These are phyloP conservation scores for Rhinocladiella mackenziei DNA, from an alignment of 2,329 filamentous ascomycete species.

Conservation along the genomic window DNA sequence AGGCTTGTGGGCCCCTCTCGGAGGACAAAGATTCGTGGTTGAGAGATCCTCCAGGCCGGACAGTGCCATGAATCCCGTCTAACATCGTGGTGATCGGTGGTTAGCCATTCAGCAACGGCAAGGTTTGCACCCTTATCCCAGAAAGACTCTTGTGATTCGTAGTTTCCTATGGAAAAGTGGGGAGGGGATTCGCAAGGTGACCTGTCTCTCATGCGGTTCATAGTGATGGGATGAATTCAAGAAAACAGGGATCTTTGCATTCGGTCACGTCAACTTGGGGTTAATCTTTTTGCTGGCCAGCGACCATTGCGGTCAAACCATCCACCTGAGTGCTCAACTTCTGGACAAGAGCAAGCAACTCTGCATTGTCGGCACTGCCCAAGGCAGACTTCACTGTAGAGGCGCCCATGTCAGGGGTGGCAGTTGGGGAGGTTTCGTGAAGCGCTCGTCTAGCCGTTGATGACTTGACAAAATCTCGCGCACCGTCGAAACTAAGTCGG, in stretches of 20 bases:
- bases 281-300: conserved; percentile 28
- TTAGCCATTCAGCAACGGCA: background rate
- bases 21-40: too few species aligned
- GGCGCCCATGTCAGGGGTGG: conserved; percentile 10
- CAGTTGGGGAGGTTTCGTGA: conserved; percentile 17
- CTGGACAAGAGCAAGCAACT: conserved; percentile 28
- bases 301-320: conserved; percentile 29
- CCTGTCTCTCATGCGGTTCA: background rate
- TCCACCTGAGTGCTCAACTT: conserved; percentile 29
- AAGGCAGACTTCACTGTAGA: conserved; percentile 24
- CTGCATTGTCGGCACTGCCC: conserved; percentile 20
- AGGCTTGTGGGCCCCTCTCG: too few species aligned
- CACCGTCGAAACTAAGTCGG: conserved; percentile 16
- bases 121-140: background rate
- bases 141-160: background rate
- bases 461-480: conserved; percentile 18
- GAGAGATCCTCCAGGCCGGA: background rate
- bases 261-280: background rate
- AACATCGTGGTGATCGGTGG: background rate
- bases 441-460: conserved; percentile 13
- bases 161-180: background rate
- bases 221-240: background rate
- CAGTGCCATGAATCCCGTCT: background rate
- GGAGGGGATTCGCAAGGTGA: background rate
- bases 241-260: background rate